These are phyloP conservation scores for Rhodotorula sp. DNA, from an alignment of 1,284 basidiomycete species.

Conservation along the genomic window DNA sequence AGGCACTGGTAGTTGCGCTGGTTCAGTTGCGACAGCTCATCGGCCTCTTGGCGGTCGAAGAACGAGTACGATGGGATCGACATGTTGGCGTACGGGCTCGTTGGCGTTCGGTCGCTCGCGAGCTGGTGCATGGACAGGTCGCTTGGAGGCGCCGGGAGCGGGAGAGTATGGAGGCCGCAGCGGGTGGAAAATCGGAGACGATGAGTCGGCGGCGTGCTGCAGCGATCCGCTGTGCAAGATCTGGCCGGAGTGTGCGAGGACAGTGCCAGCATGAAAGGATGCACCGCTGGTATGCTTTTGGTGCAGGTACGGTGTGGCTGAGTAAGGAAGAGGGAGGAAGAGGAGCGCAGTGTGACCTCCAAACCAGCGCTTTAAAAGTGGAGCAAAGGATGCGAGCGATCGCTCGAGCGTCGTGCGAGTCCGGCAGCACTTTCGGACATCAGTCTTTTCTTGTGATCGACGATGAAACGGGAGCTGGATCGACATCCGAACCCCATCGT, in stretches of 20 bases:
- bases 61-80: neutral
- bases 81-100: slow-evolving; percentile 13
- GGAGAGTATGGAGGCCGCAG: neutral
- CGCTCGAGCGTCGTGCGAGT: too few relatives aligned
- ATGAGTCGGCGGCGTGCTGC: neutral
- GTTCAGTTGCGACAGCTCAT: neutral
- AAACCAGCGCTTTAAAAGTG: too few relatives aligned
- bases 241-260: neutral
- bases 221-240: too few relatives aligned
- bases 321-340: neutral
- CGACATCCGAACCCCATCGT: too few relatives aligned
- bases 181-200: neutral
- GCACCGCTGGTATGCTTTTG: neutral
- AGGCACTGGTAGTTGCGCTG: slow-evolving; percentile 3
- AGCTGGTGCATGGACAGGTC: slow-evolving; percentile 4
- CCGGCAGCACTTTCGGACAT: too few relatives aligned
- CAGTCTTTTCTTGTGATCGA: too few relatives aligned
- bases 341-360: neutral
- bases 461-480: too few relatives aligned
- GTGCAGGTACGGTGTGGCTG: neutral
- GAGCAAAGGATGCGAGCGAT: neutral
- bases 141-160: neutral
- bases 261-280: neutral
- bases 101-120: neutral
- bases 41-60: slow-evolving; percentile 7